Evolutionary conservation across 768 basidiomycete species (phyloP), one percentile per base, ranked within the genome.

Genomic region (Termitomyces sp.): DNA sequence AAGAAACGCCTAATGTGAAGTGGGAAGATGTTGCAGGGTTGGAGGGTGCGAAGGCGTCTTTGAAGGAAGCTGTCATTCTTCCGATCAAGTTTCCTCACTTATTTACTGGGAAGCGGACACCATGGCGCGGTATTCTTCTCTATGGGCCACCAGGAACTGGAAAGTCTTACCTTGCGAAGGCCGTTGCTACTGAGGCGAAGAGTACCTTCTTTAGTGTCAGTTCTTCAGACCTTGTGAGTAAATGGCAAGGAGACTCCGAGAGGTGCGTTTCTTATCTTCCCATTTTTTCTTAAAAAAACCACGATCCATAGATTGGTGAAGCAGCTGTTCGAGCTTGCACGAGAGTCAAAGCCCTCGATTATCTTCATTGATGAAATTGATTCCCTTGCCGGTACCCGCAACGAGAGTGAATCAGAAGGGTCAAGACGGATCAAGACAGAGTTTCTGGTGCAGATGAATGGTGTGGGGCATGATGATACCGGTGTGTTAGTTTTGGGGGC

Each of bases 281-380:
- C 16, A 43, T 39, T 46, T 24, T 18, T 27, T 46, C 32, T 42
- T 53, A 57, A 27, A 46, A 44, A n/a, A n/a, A n/a, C n/a, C 43
- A 24, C 30, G 26, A 44, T 13, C 27, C 2, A 57, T 52, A 96
- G 95, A 69, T 81, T 98, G 50, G 97, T 99, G 48, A 95, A 93
- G 72, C 94, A 98, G 68, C 81, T 99, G 27, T 99, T 99, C 68
- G 86, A 92, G 66, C 90, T 99, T 79, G 97, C 97, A 1, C 84
- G 97, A 53, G 96, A 98, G 71, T 85, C 86, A 57, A 98, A 98
- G 70, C 97, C 97, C 0, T 86, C 96, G 1, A 99, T 99, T 73
- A 98, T 99, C 73, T 99, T 99, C 71, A 91, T 99, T 68, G 97
- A 99, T 69, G 97, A 98, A 72, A 92, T 99, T 44, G 97, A 99